Percentiles rank a stretch among this genome's conserved stretches.
Conservation (phyloP, 2,329 filamentous ascomycete species). For the Cladophialophora psammophila region DNA sequence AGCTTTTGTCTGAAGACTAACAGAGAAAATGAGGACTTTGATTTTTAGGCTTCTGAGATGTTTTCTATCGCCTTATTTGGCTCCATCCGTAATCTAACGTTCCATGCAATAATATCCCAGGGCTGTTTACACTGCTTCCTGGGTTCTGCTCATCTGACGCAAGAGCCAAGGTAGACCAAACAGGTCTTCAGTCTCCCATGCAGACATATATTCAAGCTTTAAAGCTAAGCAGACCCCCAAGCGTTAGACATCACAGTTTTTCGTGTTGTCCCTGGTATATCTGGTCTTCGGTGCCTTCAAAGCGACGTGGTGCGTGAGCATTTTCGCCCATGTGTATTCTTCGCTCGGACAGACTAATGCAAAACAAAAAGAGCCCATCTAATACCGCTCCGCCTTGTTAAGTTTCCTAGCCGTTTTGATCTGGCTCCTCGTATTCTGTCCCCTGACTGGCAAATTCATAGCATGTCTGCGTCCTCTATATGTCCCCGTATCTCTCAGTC, state of each 20-base stretch:
- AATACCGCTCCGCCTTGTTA: constrained; percentile 65
- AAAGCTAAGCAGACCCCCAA: background rate
- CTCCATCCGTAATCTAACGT: background rate
- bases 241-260: background rate
- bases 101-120: background rate
- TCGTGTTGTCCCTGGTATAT: background rate
- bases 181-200: background rate
- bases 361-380: constrained; percentile 38
- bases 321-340: background rate
- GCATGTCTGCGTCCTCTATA: constrained; percentile 91
- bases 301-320: background rate
- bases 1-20: background rate
- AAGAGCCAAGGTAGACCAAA: background rate
- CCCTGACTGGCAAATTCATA: constrained; percentile 88
- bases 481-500: constrained; percentile 87
- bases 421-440: constrained; percentile 85
- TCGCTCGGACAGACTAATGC: background rate
- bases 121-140: background rate
- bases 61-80: background rate
- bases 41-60: background rate
- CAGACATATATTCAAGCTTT: background rate
- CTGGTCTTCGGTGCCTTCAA: background rate
- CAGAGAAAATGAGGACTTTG: background rate
- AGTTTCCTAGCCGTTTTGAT: constrained; percentile 65
- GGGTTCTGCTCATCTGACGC: background rate